Evolutionary conservation across 306 rosid genomes (phyloP), one percentile per base, ranked within the genome.

Genomic region (Trichosanthes cucumerina): DNA sequence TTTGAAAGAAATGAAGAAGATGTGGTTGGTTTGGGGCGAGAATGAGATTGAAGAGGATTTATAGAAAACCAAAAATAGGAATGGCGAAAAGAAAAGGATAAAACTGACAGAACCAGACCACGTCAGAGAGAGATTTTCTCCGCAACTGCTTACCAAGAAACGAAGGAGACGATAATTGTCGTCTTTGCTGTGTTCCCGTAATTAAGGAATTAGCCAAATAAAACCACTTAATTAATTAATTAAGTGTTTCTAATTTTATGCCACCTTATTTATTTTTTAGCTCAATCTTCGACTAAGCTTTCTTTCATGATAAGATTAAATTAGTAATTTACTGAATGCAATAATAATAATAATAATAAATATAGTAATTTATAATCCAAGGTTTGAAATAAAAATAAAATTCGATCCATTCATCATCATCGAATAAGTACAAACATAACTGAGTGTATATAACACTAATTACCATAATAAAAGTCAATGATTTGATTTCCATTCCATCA

Each of bases 51-150:
- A 63, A 16, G 79, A 15, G 81, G 38, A 75, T 84, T 82, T 87
- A 86, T 84, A 87, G 81, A 82, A 24, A 78, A 41, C 83, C 78
- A 79, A 46, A 80, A 65, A 76, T 36, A 36, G 53, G 41, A 80
- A 75, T n/a, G 62, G 65, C 11, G 79, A 6, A 50, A 50, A 50
- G 23, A 81, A 33, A 71, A 56, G 70, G 89, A 85, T 85, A 79
- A 84, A 80, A 80, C 19, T 82, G 80, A 77, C 76, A 73, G 41
- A 38, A 36, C 31, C 44, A 44, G 72, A 87, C 80, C 85, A 79
- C 86, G 87, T 87, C 82, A 83, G 84, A 66, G 12, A 4, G 31
- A 79, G 77, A 81, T 84, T 77, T 69, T 78, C 65, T 33, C 4
- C 75, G 56, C 12, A 62, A 76, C 80, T 72, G 24, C 77, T 69